Evolutionary conservation across 108 stramenopile species (phyloP).

Genomic region (Asterionellopsis glacialis): DNA sequence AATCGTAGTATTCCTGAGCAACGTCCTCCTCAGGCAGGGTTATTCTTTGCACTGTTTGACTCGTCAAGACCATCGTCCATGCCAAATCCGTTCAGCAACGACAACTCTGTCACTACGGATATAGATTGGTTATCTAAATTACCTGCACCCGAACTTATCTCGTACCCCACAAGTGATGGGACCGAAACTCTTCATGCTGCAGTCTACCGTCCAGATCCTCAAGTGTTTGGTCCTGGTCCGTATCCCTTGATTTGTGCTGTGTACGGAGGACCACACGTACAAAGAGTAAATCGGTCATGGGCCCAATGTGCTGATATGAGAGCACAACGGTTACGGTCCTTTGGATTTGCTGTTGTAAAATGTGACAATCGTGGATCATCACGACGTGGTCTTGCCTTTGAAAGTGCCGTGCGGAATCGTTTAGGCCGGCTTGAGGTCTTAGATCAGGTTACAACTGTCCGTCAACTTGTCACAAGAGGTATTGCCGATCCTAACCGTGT

Average conservation of each 20-base stretch:
- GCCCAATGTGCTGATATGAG: slow-evolving; percentile 82
- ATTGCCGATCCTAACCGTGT: slow-evolving; percentile 78
- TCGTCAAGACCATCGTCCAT: slow-evolving; percentile 7
- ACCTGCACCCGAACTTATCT: slow-evolving; percentile 48
- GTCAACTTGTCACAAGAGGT: slow-evolving; percentile 49
- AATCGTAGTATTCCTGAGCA: neutral
- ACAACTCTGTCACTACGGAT: slow-evolving; percentile 20
- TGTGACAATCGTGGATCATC: slow-evolving; percentile 92
- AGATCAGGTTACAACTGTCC: slow-evolving; percentile 87
- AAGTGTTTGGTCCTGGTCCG: slow-evolving; percentile 70
- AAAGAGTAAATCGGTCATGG: slow-evolving; percentile 77
- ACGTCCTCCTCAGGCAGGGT: slow-evolving; percentile 5
- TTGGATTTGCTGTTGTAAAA: slow-evolving; percentile 90
- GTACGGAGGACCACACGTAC: slow-evolving; percentile 96
- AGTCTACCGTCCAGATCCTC: slow-evolving; percentile 72
- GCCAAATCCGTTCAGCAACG: slow-evolving; percentile 11
- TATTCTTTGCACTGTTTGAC: slow-evolving; percentile 37
- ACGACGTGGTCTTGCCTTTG: slow-evolving; percentile 86
- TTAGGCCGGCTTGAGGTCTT: slow-evolving; percentile 86
- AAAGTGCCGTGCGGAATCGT: slow-evolving; percentile 62
- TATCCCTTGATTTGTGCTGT: slow-evolving; percentile 85
- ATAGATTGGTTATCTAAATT: slow-evolving; percentile 15
- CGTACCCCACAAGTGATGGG: slow-evolving; percentile 57
- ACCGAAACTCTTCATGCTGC: slow-evolving; percentile 68
- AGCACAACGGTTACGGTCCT: slow-evolving; percentile 67